Base-by-base conservation (phyloP, 345 rosid genomes). In the Citrus inodora region DNA sequence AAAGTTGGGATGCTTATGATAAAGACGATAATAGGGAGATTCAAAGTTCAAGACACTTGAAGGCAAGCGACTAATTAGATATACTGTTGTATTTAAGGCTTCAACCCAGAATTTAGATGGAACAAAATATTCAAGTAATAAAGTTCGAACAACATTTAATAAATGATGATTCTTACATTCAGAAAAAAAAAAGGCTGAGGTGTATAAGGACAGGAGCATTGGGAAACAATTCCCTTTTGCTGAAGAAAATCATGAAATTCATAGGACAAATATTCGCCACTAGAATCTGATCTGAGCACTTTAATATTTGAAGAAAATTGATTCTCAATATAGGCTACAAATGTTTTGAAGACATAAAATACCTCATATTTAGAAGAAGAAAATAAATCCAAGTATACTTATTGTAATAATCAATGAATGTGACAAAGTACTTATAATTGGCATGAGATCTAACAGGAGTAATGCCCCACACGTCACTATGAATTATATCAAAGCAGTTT, bases 351-450 rank as follows among this genome's bases (percentile, higher is more conserved):
- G 5, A 68, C 10, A 6, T 3, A 46, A 9, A 75, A 32, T 0
- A 76, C 60, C 5, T 71, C 51, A n/a, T 4, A 9, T 70, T 81
- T 81, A 4, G 59, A 32, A 9, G 60, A 48, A 81, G 66, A 48
- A 81, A 51, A 68, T 74, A 75, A 0, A 75, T 19, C 76, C 76
- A 76, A 16, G 58, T 46, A 17, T 27, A 75, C 0, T 1, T 42
- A 55, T 7, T 71, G 6, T 28, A 76, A 28, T 81, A 48, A 64
- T 81, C 62, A 7, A 81, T 77, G 14, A 81, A 65, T 1, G 67
- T 76, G 14, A 65, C 28, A 72, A 76, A 70, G 55, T 76, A 73
- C n/a, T 73, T 64, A 7, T 72, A 73, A 1, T 10, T 17, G 6
- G 73, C 35, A 73, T 79, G 67, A 7, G 27, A 79, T 10, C 27